Evolutionary conservation across 495 filamentous ascomycete genomes (phyloP), one percentile per base, ranked within the genome.

Genomic region (Talaromyces trachyspermus): DNA sequence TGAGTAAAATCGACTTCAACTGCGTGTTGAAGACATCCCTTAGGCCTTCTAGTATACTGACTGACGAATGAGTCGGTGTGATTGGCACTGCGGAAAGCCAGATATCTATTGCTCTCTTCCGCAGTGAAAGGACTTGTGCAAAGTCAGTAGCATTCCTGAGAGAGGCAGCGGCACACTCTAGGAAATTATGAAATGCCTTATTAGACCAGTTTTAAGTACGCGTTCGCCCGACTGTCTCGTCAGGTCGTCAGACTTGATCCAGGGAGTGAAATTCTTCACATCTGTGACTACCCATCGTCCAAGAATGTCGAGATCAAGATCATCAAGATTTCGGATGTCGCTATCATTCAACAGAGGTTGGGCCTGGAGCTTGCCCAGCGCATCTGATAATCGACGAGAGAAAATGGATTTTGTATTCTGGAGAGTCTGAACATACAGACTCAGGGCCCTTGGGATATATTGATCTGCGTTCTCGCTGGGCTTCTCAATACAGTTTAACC

Each of bases 251-350:
- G 94, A 77, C 24, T 88, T 81, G 39, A 95, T 85, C 69, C 88
- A 95, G 0, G 92, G 94, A 0, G 82, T 94, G 63, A 94, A 97
- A 42, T 84, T 86, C 24, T 75, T 76, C 24, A 96, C 84, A 42
- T 95, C 88, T 10, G 88, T 80, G 5, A 86, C 77, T 29, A 94
- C 81, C 87, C 88, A 96, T 30, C 77, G 74, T 43, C 80, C 81
- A 52, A 91, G 80, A 26, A 92, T 61, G 54, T 94, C 89, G n/a
- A 98, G 65, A 27, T 86, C 77, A 7, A 96, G 66, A 4, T 85
- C 86, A 39, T 84, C 77, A 17, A 92, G 50, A 0, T 57, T 64
- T 24, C 69, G 69, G 10, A 96, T 62, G 10, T 84, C 77, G 7
- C 74, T 67, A 54, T 92, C 84, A 8, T 79, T 75, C 23, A 95